Evolutionary conservation across 352 stramenopile genomes (phyloP).

Genomic region (Globisporangium cederbergense): DNA sequence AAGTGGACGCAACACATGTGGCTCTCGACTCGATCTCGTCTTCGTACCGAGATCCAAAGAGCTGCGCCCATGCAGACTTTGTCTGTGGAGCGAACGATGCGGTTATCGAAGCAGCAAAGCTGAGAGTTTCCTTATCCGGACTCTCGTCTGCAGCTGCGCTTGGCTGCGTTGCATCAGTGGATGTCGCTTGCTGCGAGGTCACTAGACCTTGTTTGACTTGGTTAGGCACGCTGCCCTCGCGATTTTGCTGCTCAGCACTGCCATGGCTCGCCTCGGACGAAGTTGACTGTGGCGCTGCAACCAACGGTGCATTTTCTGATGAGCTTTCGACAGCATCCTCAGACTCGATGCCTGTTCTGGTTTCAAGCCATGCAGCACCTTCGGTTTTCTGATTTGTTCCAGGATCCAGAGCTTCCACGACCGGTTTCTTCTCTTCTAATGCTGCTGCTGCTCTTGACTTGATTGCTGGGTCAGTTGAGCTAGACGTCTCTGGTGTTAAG

Average conservation of each 20-base stretch:
- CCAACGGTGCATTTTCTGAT: neutral
- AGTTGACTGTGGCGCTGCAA: neutral
- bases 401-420: neutral
- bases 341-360: neutral
- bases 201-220: neutral
- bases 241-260: neutral
- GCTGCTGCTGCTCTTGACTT: neutral
- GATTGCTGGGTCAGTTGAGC: too few species aligned
- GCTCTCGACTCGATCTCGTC: conserved; percentile 20
- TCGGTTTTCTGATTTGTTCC: too few species aligned
- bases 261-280: neutral
- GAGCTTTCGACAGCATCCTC: neutral
- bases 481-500: neutral
- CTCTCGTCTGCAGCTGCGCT: neutral
- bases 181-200: neutral
- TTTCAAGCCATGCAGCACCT: neutral
- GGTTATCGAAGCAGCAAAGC: conserved; percentile 21
- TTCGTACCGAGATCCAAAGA: conserved; percentile 61
- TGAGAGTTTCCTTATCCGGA: neutral
- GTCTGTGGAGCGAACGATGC: conserved; percentile 36
- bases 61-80: conserved; percentile 38
- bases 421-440: neutral
- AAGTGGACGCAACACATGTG: too few species aligned
- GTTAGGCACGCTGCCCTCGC: neutral
- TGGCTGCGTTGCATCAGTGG: too few species aligned